Base-by-base conservation (phyloP, 176 grass and related monocot species). In the Hsuehochloa calcarea region DNA sequence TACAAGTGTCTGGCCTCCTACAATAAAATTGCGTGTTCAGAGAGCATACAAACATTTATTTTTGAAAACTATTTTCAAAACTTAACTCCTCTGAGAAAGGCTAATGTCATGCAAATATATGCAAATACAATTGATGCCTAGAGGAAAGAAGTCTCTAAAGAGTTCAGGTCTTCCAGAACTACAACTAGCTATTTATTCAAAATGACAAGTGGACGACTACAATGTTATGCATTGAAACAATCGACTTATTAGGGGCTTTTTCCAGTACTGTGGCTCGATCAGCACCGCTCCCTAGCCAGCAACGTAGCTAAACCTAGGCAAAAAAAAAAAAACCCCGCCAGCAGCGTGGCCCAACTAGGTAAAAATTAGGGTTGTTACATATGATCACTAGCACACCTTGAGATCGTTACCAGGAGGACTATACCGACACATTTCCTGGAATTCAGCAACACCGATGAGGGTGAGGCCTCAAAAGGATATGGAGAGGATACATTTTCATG, bases 381-480 rank as follows among this genome's bases (percentile, higher is more conserved):
- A 29, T 29, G 29, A 29, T 1, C 29, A 34, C 31, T 34, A 34
- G 31, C 31, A 41, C 39, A 41, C 39, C 84, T 25, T 37, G 74
- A 29, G 90, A 89, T 23, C 80, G 89, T 44, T 92, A 92, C 31
- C 84, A 87, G 0, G 84, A 92, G 65, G 70, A 78, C n/a, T 80
- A 92, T 65, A 84, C 84, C 87, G 3, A 85, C 91, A 34, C 84
- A 90, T 86, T 90, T 69, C 58, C 52, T 90, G 2, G 87, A 87
- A 77, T 92, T 90, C 47, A 87, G 87, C 63, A 90, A 87, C 45
- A 50, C 84, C 4, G 10, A 45, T 11, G 44, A 45, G 44, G 10
- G 44, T 10, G 10, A 45, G 44, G 44, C 44, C 3, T 10, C 44
- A 2, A 2, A 45, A 63, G 90, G 49, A 25, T 84, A 89, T 43